Evolutionary conservation across 495 filamentous ascomycete genomes (phyloP), one percentile per base, ranked within the genome.

Genomic region (Cercophora scortea): DNA sequence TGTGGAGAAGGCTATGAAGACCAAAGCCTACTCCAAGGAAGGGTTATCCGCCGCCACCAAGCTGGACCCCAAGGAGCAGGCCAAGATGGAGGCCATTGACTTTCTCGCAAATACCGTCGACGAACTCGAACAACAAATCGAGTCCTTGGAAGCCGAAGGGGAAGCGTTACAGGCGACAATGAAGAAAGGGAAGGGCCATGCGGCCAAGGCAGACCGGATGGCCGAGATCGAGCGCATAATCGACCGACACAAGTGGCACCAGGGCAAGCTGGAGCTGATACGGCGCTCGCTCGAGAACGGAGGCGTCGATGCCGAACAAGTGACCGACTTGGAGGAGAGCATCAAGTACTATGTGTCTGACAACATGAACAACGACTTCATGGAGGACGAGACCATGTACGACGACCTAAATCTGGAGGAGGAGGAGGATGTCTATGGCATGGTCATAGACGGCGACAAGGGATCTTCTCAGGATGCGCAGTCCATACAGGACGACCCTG

Each of bases 1-100:
- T 19, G 93, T 98, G n/a, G 93, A 98, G 72, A 98, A 98, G 75
- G 93, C 96, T 68, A 97, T 98, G 92, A 98, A 98, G 75, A 98
- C 93, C 45, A 98, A 98, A 71, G 92, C 93, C 52, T 98, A 95
- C 69, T 97, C 94, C 39, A 97, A 98, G 78, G 94, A 96, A 71
- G 93, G 93, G 36, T 71, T 98, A 43, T 89, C 86, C 42, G 86
- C 90, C 44, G 89, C 89, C 2, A 86, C 90, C 44, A 91, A 95
- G 67, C 77, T 97, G 42, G 93, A 98, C 71, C 93, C 93, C 2
- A 93, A 86, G 63, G 92, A 96, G 64, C 88, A 92, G 66, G 90
- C 93, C 64, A 95, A 95, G 70, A 70, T 84, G 45, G 92, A 97
- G 56, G 74, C 85, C 16, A 79, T 81, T 72, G 84, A 95, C 32